Percentiles rank a stretch among this genome's conserved stretches.
phyloP scores from a whole-genome alignment of 768 basidiomycete species.

The Mrakia hoshinonis region DNA sequence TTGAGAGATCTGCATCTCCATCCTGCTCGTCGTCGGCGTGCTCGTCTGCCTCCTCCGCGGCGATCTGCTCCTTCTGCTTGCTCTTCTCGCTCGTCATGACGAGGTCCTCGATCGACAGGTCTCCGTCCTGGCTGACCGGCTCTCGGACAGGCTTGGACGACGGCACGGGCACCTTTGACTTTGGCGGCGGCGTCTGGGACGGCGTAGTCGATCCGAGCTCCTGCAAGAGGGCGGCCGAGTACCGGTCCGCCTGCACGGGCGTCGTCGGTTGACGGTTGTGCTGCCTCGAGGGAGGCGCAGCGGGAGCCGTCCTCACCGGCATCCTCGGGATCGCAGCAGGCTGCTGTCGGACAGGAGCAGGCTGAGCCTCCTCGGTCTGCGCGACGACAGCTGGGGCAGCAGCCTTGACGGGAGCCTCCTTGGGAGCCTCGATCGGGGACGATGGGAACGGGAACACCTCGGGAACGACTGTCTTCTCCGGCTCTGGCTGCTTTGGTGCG shows the following conservation, averaged over 20 bases:
- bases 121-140: neutral
- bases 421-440: neutral
- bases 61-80: neutral
- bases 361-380: neutral
- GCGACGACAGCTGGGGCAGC: neutral
- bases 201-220: conserved; percentile 5
- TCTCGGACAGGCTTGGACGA: neutral
- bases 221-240: neutral
- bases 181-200: neutral
- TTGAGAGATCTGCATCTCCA: neutral
- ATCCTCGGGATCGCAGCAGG: neutral
- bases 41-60: neutral
- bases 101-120: conserved; percentile 15
- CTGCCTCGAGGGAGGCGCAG: neutral
- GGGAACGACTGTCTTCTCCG: neutral
- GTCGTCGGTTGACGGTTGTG: conserved; percentile 1
- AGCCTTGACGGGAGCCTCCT: neutral
- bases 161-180: neutral
- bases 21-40: neutral
- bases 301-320: neutral
- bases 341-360: neutral
- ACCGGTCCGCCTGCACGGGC: neutral
- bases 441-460: conserved; percentile 8
- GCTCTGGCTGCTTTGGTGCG: neutral
- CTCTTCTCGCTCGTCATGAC: conserved; percentile 3